Evolutionary conservation across 2,329 filamentous ascomycete genomes (phyloP).

Genomic region (Penicillium capsulatum): DNA sequence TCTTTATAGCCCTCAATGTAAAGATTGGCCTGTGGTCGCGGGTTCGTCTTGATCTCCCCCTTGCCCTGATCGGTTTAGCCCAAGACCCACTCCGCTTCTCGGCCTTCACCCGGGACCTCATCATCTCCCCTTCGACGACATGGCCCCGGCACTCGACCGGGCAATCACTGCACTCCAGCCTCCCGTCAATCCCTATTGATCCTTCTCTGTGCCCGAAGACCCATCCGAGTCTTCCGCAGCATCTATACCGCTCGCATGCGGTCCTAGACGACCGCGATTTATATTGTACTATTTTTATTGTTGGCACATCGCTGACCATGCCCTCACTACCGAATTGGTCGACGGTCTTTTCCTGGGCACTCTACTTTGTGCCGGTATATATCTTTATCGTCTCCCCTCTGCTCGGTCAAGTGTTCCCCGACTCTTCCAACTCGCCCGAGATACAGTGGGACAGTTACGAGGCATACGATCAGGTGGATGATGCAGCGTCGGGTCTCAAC

Average conservation of each 20-base stretch:
- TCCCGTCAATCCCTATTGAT: background rate
- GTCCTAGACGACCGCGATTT: background rate
- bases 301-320: constrained; percentile 13
- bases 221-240: background rate
- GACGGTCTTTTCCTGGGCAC: constrained; percentile 31
- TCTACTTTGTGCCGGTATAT: constrained; percentile 38
- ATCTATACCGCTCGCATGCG: constrained; percentile 3
- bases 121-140: constrained; percentile 3
- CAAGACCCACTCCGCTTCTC: constrained; percentile 9
- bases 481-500: constrained; percentile 16
- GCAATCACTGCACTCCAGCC: background rate
- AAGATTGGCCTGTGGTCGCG: too few species aligned
- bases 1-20: too few species aligned
- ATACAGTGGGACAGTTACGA: constrained; percentile 10
- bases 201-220: background rate
- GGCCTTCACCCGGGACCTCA: constrained; percentile 3
- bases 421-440: constrained; percentile 2
- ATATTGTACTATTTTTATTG: constrained; percentile 3
- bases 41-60: background rate
- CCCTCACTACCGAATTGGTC: constrained; percentile 27
- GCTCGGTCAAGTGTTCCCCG: constrained; percentile 26
- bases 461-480: constrained; percentile 1
- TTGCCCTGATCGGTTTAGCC: constrained; percentile 13
- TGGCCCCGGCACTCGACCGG: constrained; percentile 4
- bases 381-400: constrained; percentile 35